Evolutionary conservation across 805 yeast species (phyloP), one percentile per base, ranked within the genome.

Genomic region (Candida incommunis): DNA sequence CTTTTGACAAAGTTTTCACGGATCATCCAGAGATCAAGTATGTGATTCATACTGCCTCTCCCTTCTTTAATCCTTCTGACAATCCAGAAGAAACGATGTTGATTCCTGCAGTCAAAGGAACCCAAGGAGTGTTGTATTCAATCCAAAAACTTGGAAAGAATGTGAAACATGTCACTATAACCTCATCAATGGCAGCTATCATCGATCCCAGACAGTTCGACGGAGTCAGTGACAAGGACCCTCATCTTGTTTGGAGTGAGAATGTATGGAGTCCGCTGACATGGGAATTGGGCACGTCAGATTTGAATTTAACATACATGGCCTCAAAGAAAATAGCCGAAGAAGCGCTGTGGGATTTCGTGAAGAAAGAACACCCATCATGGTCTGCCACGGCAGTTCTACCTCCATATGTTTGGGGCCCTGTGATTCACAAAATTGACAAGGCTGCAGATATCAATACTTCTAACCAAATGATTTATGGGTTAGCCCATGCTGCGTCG

Each of bases 291-390:
- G 58, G 18, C 21, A 25, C 40, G 22, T 29, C 27, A 26, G 44
- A 48, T 23, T 42, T 41, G 2, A 22, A 35, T 2, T 21, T 40
- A 9, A 48, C 54, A 15, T 58, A 55, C 40, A 18, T 44, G 68
- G 69, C 40, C 65, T 58, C 82, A 34, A 78, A 77, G 58, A 67
- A 59, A 7, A 61, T 64, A 53, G 83, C 82, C 27, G 82, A 79
- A 59, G 54, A 64, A 49, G 71, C 77, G 2, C 76, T 75, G 22
- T 74, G 82, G 75, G 67, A 72, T 1, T 76, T 75, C 51, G 48
- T 65, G n/a, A 57, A 67, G 35, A 41, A 43, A 5, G 47, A 51
- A 21, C 54, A 60, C 24, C 51, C 53, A 7, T 42, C 46, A 9
- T 58, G 60, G 27, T 35, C 49, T 3, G 45, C 54, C 26, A 49